Percentiles rank a stretch among this genome's conserved stretches.
These are phyloP conservation scores for Anisodus acutangulus DNA, from an alignment of 257 asterid species.

Conservation along the genomic window DNA sequence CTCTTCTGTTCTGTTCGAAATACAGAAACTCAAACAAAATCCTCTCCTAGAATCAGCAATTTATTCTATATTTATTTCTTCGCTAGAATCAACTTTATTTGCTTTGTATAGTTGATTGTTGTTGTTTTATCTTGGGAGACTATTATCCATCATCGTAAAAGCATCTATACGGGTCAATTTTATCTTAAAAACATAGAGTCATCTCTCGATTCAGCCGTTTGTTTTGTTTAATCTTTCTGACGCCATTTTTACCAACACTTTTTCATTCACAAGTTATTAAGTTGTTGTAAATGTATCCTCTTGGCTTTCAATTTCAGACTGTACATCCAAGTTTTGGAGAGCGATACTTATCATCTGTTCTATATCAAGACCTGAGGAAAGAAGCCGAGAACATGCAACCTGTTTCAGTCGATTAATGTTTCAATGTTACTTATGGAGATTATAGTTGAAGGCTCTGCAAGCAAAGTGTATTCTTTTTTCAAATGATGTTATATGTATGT, in stretches of 20 bases:
- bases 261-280: neutral
- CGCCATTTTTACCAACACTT: neutral
- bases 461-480: neutral
- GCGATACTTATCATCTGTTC: conserved; percentile 81
- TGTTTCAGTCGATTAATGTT: conserved; percentile 72
- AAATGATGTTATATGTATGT: neutral
- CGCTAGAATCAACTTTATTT: no score
- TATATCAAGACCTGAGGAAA: conserved; percentile 80
- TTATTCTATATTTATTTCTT: no score
- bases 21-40: no score
- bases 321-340: conserved; percentile 95
- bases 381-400: conserved; percentile 94
- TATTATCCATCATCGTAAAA: no score
- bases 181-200: no score
- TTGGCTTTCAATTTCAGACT: conserved; percentile 54
- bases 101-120: no score
- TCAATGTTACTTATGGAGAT: neutral
- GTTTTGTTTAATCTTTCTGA: no score
- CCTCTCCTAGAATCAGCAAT: no score
- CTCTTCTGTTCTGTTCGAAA: no score
- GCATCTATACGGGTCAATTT: no score
- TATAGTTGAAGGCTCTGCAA: neutral
- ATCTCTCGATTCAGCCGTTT: no score
- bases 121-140: no score
- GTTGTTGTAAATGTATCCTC: neutral